Evolutionary conservation across 75 land plant genomes (phyloP).

Genomic region (Azolla pinnata): DNA sequence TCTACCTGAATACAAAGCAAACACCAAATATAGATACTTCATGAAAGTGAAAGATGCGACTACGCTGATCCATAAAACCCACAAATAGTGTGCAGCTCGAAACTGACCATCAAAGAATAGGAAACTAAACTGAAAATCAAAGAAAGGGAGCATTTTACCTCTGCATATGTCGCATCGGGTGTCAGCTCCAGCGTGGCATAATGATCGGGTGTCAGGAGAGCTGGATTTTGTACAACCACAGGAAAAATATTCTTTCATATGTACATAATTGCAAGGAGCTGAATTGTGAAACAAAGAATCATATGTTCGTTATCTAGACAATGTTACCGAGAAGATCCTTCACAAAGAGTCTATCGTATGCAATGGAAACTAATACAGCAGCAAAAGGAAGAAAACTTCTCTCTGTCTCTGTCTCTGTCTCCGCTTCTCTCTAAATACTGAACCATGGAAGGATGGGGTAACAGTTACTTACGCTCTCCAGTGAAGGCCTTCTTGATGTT

Average conservation of each 20-base stretch:
- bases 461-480: slow-evolving; percentile 34
- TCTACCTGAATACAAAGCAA: slow-evolving; percentile 27
- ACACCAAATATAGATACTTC: too few relatives aligned
- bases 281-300: slow-evolving; percentile 42
- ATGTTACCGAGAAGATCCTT: too few relatives aligned
- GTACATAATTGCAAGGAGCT: neutral
- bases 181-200: neutral
- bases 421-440: neutral
- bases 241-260: neutral
- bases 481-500: slow-evolving; percentile 57
- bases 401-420: slow-evolving; percentile 6
- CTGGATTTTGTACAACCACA: neutral
- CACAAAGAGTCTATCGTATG: slow-evolving; percentile 54
- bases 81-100: too few relatives aligned
- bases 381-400: slow-evolving; percentile 38
- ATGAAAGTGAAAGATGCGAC: too few relatives aligned
- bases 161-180: neutral
- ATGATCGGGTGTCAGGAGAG: neutral
- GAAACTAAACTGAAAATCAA: neutral
- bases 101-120: neutral
- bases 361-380: slow-evolving; percentile 50
- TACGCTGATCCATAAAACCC: too few relatives aligned
- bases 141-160: neutral
- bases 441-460: neutral
- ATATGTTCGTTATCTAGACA: too few relatives aligned